phyloP scores from a whole-genome alignment of 805 yeast species.

The Kluyveromyces starmeri region DNA sequence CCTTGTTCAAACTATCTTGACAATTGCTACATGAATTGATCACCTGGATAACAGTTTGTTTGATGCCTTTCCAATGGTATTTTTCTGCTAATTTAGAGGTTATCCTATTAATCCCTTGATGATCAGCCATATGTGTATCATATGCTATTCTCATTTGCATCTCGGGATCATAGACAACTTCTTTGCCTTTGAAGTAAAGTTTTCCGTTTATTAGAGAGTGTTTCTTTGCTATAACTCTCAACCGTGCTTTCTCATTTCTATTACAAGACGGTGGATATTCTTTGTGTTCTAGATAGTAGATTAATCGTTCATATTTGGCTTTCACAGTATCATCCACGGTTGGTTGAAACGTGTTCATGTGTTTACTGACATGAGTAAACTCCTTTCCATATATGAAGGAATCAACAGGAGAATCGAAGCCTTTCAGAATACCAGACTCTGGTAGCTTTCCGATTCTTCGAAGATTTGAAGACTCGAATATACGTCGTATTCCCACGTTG shows the following conservation, averaged over 20 bases:
- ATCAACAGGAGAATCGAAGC: conserved; percentile 78
- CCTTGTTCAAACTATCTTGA: conserved; percentile 32
- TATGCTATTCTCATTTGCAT: conserved; percentile 69
- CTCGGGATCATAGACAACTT: conserved; percentile 70
- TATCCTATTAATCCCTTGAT: conserved; percentile 84
- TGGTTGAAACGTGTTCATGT: conserved; percentile 24
- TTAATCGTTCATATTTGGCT: conserved; percentile 64
- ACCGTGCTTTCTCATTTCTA: conserved; percentile 79
- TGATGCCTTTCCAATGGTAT: conserved; percentile 88
- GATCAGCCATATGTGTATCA: conserved; percentile 58
- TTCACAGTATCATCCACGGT: conserved; percentile 21
- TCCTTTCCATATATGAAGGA: conserved; percentile 80
- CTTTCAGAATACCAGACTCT: conserved; percentile 83
- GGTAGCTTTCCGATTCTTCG: conserved; percentile 70
- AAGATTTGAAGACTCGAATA: conserved; percentile 71
- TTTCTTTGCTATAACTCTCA: conserved; percentile 64
- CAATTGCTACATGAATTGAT: conserved; percentile 72
- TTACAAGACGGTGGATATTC: conserved; percentile 77
- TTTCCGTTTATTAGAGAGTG: conserved; percentile 66
- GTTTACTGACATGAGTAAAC: conserved; percentile 40
- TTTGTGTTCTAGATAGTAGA: conserved; percentile 72
- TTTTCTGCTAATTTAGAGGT: conserved; percentile 68
- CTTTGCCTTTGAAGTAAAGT: conserved; percentile 66
- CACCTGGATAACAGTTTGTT: conserved; percentile 75
- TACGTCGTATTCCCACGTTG: conserved; percentile 70